A percentile compares a stretch with the other conserved stretches of the same genome.
Conservation (phyloP, 805 yeast species). For the Saccharomycopsis selenospora region DNA sequence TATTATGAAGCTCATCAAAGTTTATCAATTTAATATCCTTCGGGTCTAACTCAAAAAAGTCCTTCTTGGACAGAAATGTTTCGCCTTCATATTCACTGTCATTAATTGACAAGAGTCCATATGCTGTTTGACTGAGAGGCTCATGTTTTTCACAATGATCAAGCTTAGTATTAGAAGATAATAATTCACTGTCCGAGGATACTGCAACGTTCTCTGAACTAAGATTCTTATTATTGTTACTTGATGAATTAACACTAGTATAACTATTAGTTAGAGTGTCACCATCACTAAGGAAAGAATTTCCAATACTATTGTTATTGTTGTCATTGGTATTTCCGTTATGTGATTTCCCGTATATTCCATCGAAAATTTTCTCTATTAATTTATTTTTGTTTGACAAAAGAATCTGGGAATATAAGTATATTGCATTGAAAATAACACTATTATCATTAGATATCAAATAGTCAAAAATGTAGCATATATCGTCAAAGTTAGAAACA, state of each 20-base stretch:
- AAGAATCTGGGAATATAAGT: conserved; percentile 55
- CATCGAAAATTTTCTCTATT: conserved; percentile 26
- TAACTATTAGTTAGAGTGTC: conserved; percentile 15
- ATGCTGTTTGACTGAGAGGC: neutral
- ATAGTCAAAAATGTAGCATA: conserved; percentile 63
- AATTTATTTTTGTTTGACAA: conserved; percentile 39
- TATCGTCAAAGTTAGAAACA: conserved; percentile 37
- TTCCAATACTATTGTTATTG: conserved; percentile 1
- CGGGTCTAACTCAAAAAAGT: conserved; percentile 16
- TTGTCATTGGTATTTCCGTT: neutral
- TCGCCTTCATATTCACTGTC: conserved; percentile 13
- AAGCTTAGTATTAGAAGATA: too few species aligned
- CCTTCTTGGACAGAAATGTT: conserved; percentile 9
- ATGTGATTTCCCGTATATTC: conserved; percentile 5
- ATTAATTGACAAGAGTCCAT: conserved; percentile 4
- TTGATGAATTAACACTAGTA: neutral
- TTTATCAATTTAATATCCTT: conserved; percentile 15
- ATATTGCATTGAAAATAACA: conserved; percentile 43
- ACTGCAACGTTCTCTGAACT: too few species aligned
- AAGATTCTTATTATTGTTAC: neutral
- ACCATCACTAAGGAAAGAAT: conserved; percentile 14
- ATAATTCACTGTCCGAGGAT: too few species aligned
- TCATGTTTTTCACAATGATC: too few species aligned
- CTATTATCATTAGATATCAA: conserved; percentile 36
- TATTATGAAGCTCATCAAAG: conserved; percentile 15